phyloP scores from a whole-genome alignment of 257 asterid genomes.

The Capsicum chinense region DNA sequence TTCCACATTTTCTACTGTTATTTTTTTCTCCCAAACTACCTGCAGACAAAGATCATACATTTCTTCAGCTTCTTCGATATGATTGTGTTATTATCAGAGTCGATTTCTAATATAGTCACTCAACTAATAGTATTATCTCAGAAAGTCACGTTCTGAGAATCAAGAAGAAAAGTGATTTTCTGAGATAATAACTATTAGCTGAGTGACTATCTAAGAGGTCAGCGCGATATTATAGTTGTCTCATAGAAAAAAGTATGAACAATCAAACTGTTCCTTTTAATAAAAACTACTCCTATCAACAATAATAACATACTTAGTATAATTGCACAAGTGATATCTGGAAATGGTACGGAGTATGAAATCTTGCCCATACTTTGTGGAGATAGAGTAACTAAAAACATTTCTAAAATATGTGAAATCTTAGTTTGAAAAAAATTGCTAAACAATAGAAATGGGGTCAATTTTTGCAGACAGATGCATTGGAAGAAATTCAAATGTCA shows the following conservation, averaged over 20 bases:
- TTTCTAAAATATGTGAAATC: neutral
- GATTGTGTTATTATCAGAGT: neutral
- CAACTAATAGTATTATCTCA: too few species aligned
- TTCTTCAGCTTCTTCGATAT: neutral
- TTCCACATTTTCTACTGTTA: neutral
- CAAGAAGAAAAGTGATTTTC: too few species aligned
- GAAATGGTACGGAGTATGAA: too few species aligned
- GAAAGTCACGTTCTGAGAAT: too few species aligned
- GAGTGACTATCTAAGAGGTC: too few species aligned
- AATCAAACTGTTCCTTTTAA: neutral
- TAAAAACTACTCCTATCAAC: neutral
- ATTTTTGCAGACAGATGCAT: neutral
- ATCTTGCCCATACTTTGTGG: too few species aligned
- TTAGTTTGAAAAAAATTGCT: too few species aligned
- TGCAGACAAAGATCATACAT: neutral
- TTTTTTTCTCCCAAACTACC: neutral
- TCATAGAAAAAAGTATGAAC: neutral
- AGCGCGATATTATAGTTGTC: too few species aligned
- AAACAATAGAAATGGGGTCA: neutral
- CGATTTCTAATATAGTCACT: too few species aligned
- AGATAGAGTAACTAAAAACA: neutral
- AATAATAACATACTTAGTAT: too few species aligned
- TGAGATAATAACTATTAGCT: too few species aligned
- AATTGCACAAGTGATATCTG: too few species aligned
- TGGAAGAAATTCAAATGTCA: slow-evolving; percentile 19